Evolutionary conservation across 176 grass and related monocot genomes (phyloP), one percentile per base, ranked within the genome.

Genomic region (Oryza rufipogon): DNA sequence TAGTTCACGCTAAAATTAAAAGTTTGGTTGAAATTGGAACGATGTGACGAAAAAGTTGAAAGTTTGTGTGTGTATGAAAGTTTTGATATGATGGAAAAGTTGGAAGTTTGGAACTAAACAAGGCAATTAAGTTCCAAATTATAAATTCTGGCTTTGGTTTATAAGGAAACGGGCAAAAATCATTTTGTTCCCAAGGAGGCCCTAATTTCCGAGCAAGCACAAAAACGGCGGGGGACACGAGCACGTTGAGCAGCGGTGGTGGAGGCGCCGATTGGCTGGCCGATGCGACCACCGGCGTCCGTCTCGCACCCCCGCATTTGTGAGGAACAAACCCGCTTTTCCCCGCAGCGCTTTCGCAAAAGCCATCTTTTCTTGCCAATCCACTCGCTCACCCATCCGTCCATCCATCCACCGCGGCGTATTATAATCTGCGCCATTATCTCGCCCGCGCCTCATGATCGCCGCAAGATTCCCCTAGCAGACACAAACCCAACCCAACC

Each of bases 341-440:
- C 11, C 11, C 1, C 19, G 30, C 9, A 0, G 16, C 75, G 84
- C 84, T 76, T 87, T 83, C 19, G 84, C 80, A 5, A 90, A 90
- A 90, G 89, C 80, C 69, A 16, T 7, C 84, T 78, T 73, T 80
- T 78, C 73, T 80, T 23, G 44, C 64, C 60, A 34, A n/a, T 45
- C 71, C 56, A 26, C 64, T 63, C 13, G 8, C 46, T 7, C 22
- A 6, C 13, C 46, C 19, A 6, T 28, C 52, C 23, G 3, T 8
- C 52, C 23, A n/a, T 2, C 54, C 36, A 36, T 6, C 34, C 54
- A 58, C 54, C 54, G 6, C 54, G 6, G 52, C 52, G 19, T 23
- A 74, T 28, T 68, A 78, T 82, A 85, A 84, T 87, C 76, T 20
- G 36, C 58, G 49, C n/a, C 82, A 71, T 52, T 69, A 76, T 76